Percentiles rank a stretch among this genome's conserved stretches.
Conservation (phyloP, 1,284 basidiomycete genomes). For the Peniophora sp. region DNA sequence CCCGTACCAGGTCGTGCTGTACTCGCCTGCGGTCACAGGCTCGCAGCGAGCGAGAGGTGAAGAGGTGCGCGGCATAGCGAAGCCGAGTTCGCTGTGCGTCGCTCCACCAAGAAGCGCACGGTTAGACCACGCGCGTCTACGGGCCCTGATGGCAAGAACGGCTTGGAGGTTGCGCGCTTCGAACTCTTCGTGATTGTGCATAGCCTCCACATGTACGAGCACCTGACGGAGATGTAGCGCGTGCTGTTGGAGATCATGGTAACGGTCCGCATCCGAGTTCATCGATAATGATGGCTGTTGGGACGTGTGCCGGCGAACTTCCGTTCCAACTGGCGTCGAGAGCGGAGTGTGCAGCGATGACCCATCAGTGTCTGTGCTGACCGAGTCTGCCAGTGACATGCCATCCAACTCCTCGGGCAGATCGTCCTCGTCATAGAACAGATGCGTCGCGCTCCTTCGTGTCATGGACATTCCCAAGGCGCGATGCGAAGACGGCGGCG, state of each 20-base stretch:
- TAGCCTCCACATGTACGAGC: slow-evolving; percentile 26
- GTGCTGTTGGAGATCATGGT: slow-evolving; percentile 28
- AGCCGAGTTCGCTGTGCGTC: slow-evolving; percentile 22
- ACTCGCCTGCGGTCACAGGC: slow-evolving; percentile 19
- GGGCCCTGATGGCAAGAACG: slow-evolving; percentile 40
- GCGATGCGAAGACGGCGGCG: slow-evolving; percentile 8
- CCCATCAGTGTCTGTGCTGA: slow-evolving; percentile 42
- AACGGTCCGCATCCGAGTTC: slow-evolving; percentile 22
- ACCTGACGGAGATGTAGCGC: slow-evolving; percentile 33
- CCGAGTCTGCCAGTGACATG: slow-evolving; percentile 17
- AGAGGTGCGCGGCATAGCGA: slow-evolving; percentile 36
- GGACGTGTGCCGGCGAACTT: slow-evolving; percentile 11
- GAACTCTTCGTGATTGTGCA: slow-evolving; percentile 25
- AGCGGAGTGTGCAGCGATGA: slow-evolving; percentile 50
- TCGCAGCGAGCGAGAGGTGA: slow-evolving; percentile 28
- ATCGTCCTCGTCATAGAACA: slow-evolving; percentile 24
- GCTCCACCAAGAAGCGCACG: slow-evolving; percentile 26
- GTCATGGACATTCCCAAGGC: slow-evolving; percentile 1
- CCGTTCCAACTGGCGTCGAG: slow-evolving; percentile 10
- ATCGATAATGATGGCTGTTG: slow-evolving; percentile 4
- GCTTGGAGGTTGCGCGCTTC: slow-evolving; percentile 32
- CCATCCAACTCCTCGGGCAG: slow-evolving; percentile 19
- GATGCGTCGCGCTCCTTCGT: slow-evolving; percentile 5
- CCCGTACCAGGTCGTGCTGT: slow-evolving; percentile 3
- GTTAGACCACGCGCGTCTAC: slow-evolving; percentile 49